Percentiles rank a stretch among this genome's conserved stretches.
phyloP scores from a whole-genome alignment of 176 grass and related monocot genomes.

The Hordeum vulgare region MorexV3_pseudomolecules_assembly NC_058519.1:480307041-480307540 shows the following conservation, averaged over 20 bases:
- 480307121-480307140: not conserved
- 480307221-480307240: constrained; percentile 16
- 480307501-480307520: no score
- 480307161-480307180: not conserved
- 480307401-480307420: not conserved
- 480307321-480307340: constrained; percentile 37
- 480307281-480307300: not conserved
- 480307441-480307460: not conserved
- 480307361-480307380: not conserved
- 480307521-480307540: no score
- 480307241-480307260: constrained; percentile 21
- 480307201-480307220: not conserved
- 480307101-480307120: not conserved
- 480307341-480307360: not conserved
- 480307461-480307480: not conserved
- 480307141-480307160: not conserved
- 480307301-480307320: not conserved
- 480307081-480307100: not conserved
- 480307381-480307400: not conserved
- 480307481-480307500: no score
- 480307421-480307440: not conserved
- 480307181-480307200: not conserved
- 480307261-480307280: not conserved
- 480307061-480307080: constrained; percentile 25
- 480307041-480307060: constrained; percentile 37